Percentiles rank a stretch among this genome's conserved stretches.
These are phyloP conservation scores for Xylariaceae sp. DNA, from an alignment of 2,329 filamentous ascomycete genomes.

Conservation along the genomic window DNA sequence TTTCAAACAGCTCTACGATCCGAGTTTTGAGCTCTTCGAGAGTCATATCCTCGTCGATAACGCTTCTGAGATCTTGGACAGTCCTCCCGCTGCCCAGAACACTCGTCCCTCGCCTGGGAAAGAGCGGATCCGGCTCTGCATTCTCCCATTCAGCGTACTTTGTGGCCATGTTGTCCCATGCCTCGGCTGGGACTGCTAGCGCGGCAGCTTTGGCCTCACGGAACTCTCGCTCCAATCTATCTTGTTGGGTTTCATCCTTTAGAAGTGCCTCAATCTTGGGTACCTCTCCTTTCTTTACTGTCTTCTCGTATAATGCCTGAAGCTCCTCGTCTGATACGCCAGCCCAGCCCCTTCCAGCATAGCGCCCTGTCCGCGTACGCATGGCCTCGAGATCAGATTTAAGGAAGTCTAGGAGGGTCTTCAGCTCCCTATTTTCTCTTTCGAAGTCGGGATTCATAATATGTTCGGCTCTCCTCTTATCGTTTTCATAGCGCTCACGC, in stretches of 20 bases:
- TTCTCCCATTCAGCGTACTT: conserved; percentile 11
- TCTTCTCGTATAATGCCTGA: conserved; percentile 1
- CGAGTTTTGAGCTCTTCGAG: conserved; percentile 9
- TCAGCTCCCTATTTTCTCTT: conserved; percentile 4
- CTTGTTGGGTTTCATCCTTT: conserved; percentile 1
- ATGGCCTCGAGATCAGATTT: conserved; percentile 11
- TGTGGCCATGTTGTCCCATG: conserved; percentile 7
- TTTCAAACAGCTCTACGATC: conserved; percentile 14
- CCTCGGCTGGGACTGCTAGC: not conserved
- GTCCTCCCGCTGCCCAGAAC: conserved; percentile 12
- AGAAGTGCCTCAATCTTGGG: conserved; percentile 3
- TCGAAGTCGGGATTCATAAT: conserved; percentile 6
- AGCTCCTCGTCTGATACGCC: conserved; percentile 11
- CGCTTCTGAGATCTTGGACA: conserved; percentile 9
- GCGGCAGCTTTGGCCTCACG: conserved; percentile 11
- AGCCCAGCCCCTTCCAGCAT: conserved; percentile 12
- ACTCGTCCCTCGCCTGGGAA: too few species aligned
- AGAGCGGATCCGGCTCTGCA: conserved; percentile 1
- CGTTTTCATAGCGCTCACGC: not conserved
- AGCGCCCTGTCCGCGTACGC: conserved; percentile 9
- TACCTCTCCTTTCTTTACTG: not conserved
- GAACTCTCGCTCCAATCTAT: conserved; percentile 5
- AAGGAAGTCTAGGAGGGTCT: conserved; percentile 7
- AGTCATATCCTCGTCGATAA: conserved; percentile 13
- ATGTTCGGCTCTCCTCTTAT: conserved; percentile 3